Conservation (phyloP, 2,329 filamentous ascomycete species). For the Grosmannia serpens region DNA sequence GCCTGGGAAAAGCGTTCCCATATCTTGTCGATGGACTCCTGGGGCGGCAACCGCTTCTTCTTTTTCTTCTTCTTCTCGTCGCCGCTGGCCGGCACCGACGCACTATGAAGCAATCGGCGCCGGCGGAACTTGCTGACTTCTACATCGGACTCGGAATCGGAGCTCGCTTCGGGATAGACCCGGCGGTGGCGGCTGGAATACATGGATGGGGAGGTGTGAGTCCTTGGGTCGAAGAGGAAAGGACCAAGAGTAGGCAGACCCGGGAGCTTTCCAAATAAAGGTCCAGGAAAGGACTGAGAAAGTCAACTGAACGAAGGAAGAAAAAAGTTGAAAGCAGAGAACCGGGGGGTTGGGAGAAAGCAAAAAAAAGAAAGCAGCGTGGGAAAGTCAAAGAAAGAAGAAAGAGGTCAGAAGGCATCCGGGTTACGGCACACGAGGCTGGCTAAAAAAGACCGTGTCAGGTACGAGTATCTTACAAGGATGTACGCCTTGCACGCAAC, state of each 20-base stretch:
- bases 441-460: background rate
- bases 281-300: too few relatives aligned
- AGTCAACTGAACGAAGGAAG: too few relatives aligned
- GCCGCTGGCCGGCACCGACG: background rate
- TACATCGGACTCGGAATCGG: conserved; percentile 9
- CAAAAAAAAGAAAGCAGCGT: background rate
- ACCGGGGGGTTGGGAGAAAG: background rate
- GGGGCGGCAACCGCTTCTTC: conserved; percentile 46
- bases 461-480: background rate
- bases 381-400: background rate
- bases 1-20: conserved; percentile 51
- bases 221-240: background rate
- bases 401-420: background rate
- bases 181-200: background rate
- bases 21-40: conserved; percentile 54
- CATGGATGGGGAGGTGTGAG: background rate
- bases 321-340: background rate
- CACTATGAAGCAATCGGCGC: background rate
- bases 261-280: too few relatives aligned
- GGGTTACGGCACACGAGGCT: background rate
- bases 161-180: background rate
- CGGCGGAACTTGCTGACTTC: background rate
- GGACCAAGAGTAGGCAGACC: background rate
- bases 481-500: background rate
- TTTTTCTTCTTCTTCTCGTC: conserved; percentile 46